phyloP scores from a whole-genome alignment of 2,329 filamentous ascomycete species.

The Rhinocladiella similis region DNA sequence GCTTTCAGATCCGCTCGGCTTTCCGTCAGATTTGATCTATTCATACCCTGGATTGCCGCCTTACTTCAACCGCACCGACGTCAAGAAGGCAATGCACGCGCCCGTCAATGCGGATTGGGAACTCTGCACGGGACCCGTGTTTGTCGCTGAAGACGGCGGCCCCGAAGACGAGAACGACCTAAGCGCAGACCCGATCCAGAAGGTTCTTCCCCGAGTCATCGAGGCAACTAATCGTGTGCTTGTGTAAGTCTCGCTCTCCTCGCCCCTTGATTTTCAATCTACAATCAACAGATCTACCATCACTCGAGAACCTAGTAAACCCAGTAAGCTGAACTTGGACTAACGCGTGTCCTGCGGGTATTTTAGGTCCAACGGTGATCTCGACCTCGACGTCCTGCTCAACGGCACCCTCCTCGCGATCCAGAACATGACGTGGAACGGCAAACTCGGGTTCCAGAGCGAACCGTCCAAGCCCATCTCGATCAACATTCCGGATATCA shows the following conservation, averaged over 20 bases:
- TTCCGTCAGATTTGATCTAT: conserved; percentile 64
- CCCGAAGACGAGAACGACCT: conserved; percentile 17
- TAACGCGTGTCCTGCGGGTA: too few species aligned
- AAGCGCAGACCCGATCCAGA: conserved; percentile 20
- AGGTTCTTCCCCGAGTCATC: conserved; percentile 20
- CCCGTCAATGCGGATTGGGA: conserved; percentile 36
- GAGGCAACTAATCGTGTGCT: conserved; percentile 24
- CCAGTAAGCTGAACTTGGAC: too few species aligned
- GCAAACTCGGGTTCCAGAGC: conserved; percentile 19
- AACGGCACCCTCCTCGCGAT: conserved; percentile 24
- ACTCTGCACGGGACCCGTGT: conserved; percentile 18
- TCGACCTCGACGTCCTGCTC: conserved; percentile 20
- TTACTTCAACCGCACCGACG: conserved; percentile 70
- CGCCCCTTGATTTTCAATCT: too few species aligned
- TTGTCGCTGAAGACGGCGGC: conserved; percentile 17
- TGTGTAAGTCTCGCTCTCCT: conserved; percentile 8
- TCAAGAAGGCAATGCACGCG: conserved; percentile 68
- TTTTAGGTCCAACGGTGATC: conserved; percentile 20
- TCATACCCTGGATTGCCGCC: conserved; percentile 60
- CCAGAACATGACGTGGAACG: conserved; percentile 28
- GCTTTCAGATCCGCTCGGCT: conserved; percentile 68
- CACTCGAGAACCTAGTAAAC: too few species aligned
- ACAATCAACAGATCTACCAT: too few species aligned
- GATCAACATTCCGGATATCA: conserved; percentile 19
- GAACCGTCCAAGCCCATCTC: conserved; percentile 16